Percentiles rank a stretch among this genome's conserved stretches.
Conservation (phyloP, 106 monocot genomes). For the Platanthera zijinensis region DNA sequence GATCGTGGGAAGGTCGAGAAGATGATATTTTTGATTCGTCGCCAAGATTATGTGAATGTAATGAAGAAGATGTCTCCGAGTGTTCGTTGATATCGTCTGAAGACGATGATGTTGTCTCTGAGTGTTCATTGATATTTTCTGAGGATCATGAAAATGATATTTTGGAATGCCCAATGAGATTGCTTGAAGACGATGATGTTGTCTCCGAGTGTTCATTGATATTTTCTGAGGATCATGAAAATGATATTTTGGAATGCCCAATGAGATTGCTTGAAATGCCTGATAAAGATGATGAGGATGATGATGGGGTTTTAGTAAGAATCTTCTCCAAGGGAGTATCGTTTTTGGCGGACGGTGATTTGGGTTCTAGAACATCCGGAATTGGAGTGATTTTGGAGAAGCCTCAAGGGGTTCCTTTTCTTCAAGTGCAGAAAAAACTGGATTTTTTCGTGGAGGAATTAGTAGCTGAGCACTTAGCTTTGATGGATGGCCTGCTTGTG, state of each 20-base stretch:
- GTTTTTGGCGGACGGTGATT: slow-evolving; percentile 17
- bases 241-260: not conserved
- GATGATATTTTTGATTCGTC: not conserved
- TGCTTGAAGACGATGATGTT: not conserved
- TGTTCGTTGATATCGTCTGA: not conserved
- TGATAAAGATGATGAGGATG: slow-evolving; percentile 19
- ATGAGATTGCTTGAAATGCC: not conserved
- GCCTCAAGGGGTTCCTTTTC: slow-evolving; percentile 28
- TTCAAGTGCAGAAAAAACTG: slow-evolving; percentile 85
- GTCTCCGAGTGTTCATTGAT: not conserved
- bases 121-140: slow-evolving; percentile 3
- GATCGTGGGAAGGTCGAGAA: not conserved
- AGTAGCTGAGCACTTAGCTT: slow-evolving; percentile 68
- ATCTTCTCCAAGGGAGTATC: slow-evolving; percentile 88
- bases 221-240: slow-evolving; percentile 8
- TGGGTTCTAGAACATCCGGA: slow-evolving; percentile 51
- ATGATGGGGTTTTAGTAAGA: slow-evolving; percentile 55
- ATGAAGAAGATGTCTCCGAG: slow-evolving; percentile 3
- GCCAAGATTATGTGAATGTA: not conserved
- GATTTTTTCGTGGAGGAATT: slow-evolving; percentile 73
- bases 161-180: not conserved
- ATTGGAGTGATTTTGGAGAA: slow-evolving; percentile 80
- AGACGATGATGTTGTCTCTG: not conserved
- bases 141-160: slow-evolving; percentile 3
- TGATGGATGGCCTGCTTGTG: slow-evolving; percentile 80